Percentiles rank a stretch among this genome's conserved stretches.
Conservation (phyloP, 176 grass and related monocot species). For the Carex kokanica region DNA sequence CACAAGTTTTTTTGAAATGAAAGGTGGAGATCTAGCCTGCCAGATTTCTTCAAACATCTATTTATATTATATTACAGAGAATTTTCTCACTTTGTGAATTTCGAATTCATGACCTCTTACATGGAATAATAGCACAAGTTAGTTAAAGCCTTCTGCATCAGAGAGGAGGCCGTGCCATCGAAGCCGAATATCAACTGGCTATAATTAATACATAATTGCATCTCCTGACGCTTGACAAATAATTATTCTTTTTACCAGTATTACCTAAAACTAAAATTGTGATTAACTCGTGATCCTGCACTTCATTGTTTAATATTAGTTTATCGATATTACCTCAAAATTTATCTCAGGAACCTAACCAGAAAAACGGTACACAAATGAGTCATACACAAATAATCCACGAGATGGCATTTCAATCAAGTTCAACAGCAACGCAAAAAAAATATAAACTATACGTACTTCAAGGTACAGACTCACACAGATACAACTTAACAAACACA, state of each 20-base stretch:
- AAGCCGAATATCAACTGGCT: not conserved
- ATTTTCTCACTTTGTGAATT: no score
- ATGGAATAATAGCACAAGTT: not conserved
- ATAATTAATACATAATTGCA: not conserved
- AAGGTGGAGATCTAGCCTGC: no score
- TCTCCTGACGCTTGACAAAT: not conserved
- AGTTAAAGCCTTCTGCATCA: not conserved
- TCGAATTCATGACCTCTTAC: no score
- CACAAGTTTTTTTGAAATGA: no score
- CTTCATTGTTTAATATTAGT: not conserved
- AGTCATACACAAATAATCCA: constrained; percentile 12
- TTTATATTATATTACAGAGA: no score
- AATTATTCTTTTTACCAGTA: not conserved
- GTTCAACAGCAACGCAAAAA: constrained; percentile 22
- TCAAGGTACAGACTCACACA: constrained; percentile 32
- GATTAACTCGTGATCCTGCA: not conserved
- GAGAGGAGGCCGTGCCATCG: not conserved
- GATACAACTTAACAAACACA: constrained; percentile 19
- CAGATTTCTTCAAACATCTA: no score
- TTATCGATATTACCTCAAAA: not conserved
- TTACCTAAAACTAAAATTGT: not conserved
- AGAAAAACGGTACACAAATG: not conserved
- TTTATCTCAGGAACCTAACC: not conserved
- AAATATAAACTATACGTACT: constrained; percentile 27
- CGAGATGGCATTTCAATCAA: constrained; percentile 1